Conservation (phyloP, 2,329 filamentous ascomycete genomes). For the Fusarium concolor region DNA sequence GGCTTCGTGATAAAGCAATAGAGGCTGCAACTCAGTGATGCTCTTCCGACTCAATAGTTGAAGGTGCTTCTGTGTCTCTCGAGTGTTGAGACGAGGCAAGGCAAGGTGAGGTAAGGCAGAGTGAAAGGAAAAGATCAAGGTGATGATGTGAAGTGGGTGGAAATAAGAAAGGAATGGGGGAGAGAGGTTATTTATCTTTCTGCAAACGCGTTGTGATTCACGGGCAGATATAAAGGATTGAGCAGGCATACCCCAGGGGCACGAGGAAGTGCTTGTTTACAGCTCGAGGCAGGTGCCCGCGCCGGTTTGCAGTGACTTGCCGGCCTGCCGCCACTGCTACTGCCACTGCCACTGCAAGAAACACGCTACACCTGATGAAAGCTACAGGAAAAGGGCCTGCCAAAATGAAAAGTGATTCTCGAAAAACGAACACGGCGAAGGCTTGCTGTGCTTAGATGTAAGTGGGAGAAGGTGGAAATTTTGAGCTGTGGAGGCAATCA, state of each 20-base stretch:
- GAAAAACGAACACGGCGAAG: background rate
- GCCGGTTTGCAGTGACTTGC: constrained; percentile 6
- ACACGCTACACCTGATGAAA: background rate
- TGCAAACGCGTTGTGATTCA: constrained; percentile 18
- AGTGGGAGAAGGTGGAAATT: background rate
- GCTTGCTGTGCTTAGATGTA: background rate
- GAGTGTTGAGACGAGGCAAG: background rate
- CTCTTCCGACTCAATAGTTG: constrained; percentile 16
- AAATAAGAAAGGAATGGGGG: background rate
- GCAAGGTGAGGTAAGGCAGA: background rate
- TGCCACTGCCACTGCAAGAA: constrained; percentile 11
- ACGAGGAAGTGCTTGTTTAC: background rate
- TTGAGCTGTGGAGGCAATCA: too few species aligned
- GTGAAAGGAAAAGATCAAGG: background rate
- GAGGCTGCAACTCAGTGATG: constrained; percentile 28
- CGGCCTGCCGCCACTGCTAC: constrained; percentile 14
- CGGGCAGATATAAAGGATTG: background rate
- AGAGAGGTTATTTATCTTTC: constrained; percentile 10
- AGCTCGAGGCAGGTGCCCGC: constrained; percentile 20
- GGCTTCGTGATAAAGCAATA: constrained; percentile 7
- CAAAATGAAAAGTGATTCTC: too few species aligned
- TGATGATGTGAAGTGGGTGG: constrained; percentile 8
- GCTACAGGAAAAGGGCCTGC: too few species aligned
- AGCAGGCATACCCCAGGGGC: background rate
- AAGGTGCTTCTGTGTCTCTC: constrained; percentile 2